Evolutionary conservation across 805 yeast species (phyloP).

Genomic region (Schwanniomyces vanrijiae): DNA sequence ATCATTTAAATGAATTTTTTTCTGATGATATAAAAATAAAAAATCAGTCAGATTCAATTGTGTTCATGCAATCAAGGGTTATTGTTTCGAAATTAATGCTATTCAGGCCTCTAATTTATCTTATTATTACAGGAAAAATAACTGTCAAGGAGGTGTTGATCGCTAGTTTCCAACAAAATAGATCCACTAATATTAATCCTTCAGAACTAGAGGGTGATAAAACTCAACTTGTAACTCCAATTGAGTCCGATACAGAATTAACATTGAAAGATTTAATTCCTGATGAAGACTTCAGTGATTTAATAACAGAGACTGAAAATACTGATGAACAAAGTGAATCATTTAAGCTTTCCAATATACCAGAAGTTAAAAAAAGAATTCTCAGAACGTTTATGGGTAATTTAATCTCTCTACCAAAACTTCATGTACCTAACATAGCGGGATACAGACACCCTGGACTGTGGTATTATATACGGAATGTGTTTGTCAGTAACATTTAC

Average conservation of each 20-base stretch:
- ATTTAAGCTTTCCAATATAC: constrained; percentile 19
- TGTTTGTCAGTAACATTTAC: constrained; percentile 27
- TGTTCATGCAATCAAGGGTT: constrained; percentile 39
- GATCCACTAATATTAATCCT: neutral
- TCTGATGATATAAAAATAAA: constrained; percentile 30
- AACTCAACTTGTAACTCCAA: constrained; percentile 11
- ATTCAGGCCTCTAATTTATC: constrained; percentile 34
- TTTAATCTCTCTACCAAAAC: constrained; percentile 30
- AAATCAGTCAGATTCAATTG: constrained; percentile 36
- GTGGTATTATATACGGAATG: constrained; percentile 38
- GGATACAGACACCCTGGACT: constrained; percentile 41
- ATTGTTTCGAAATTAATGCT: constrained; percentile 30
- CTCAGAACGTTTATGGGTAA: constrained; percentile 27
- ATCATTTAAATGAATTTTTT: constrained; percentile 32
- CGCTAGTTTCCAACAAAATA: constrained; percentile 20
- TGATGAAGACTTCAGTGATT: neutral
- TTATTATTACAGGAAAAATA: constrained; percentile 30
- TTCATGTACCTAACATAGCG: constrained; percentile 34
- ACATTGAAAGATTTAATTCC: neutral
- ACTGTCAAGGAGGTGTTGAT: constrained; percentile 23
- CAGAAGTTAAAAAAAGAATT: constrained; percentile 22
- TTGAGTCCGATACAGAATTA: neutral
- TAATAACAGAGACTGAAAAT: neutral
- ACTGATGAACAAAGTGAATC: neutral
- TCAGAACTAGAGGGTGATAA: constrained; percentile 5